Base-by-base conservation (phyloP, 192 early-diverging fungal genomes). In the Thamnidium elegans region DNA sequence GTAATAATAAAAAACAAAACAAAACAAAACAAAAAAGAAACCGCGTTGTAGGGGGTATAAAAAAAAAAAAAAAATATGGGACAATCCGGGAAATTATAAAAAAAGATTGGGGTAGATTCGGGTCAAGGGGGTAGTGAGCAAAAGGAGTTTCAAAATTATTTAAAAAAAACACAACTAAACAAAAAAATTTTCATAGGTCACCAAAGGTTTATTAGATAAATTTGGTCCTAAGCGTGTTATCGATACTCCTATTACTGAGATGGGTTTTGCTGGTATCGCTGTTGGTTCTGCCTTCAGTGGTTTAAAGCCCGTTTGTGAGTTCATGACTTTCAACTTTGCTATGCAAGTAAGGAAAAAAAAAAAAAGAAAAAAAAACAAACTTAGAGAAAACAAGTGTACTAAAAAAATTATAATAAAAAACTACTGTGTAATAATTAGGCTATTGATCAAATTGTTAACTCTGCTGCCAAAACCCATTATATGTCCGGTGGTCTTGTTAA, bases 311-410 rank as follows among this genome's bases (percentile, higher is more conserved):
- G 89, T 99, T 63, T 99, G 96, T 85, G 95, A 99, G 83, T 99
- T 99, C 79, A 99, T 99, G 96, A 99, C 96, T 64, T 97, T 94
- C 78, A 99, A 99, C 90, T 99, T 99, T 86, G 92, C 95, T 34
- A 94, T 99, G 94, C 96, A 99, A 87, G 92, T 93, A 78, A 15
- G 1, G 19, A 17, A 55, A 51, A 7, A 39, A 63, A 26, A 20
- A 36, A 34, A 26, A 30, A 46, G 23, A n/a, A 17, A 23, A 23
- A 47, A 11, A 32, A 44, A 44, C 15, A 30, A 31, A 55, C 1
- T 23, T 34, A 34, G 51, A 19, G 14, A 30, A 39, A 43, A 3
- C 7, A 77, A 36, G 55, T 36, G 31, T 48, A 55, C 13, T 48
- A 14, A 48, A 17, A 14, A 14, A 17, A 17, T 7, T 3, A 47